Base-by-base conservation (phyloP, 2,329 filamentous ascomycete genomes). In the Hymenotorrendiella dingleyae region DNA sequence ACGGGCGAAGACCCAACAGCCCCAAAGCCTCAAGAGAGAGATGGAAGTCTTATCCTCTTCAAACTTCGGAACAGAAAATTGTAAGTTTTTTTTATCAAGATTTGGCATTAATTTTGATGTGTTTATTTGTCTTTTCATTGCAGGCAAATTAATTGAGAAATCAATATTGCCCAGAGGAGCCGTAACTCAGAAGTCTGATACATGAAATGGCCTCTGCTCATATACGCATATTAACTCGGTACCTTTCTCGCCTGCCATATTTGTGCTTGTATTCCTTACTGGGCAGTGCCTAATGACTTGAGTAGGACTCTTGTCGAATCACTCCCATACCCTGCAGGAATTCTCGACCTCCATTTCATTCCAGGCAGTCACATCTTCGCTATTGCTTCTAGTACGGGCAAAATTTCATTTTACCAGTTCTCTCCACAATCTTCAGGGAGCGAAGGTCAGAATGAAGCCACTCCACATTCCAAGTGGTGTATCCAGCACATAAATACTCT, bases 291-390 rank as follows among this genome's bases (percentile, higher is more conserved):
- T 39, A 17, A 27, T n/a, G 35, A 48, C 52, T 45, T 50, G 43
- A 52, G 20, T 42, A 84, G 80, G 53, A 62, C 62, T 2, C 67
- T 73, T 43, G 56, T 82, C 4, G 77, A 86, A 57, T 82, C 74
- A 1, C 50, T 82, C 4, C 57, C 68, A 4, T 79, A 85, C 17
- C 74, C 80, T 4, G 87, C 81, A 40, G 90, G 87, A 5, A 74
- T 96, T 21, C 74, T 96, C 40, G 90, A 96, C 60, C 69, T 96
- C 22, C 86, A 90, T 54, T 97, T 96, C 62, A 78, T 82, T 47
- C 78, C 76, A 1, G 58, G 65, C 39, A 50, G 56, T 2, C 66
- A 64, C 37, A 65, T 84, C 3, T 72, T 94, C 40, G 88, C 80
- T 8, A 79, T 83, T 3, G 86, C 87, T 7, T 86, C 85, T 1